phyloP scores from a whole-genome alignment of 352 stramenopile genomes.

The Phytopythium vexans region DNA sequence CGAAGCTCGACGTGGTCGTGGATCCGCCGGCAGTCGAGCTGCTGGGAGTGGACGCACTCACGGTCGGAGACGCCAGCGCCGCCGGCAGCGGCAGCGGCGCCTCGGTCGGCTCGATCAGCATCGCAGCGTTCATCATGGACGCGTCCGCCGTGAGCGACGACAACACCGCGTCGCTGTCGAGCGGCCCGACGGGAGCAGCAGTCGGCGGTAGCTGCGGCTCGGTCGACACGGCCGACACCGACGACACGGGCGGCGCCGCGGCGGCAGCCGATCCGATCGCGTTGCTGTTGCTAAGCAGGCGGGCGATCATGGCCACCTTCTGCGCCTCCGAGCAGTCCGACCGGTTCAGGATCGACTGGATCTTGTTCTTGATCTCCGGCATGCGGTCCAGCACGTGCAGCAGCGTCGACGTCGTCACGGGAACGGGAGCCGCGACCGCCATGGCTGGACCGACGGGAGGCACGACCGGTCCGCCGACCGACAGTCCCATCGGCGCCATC shows the following conservation, averaged over 20 bases:
- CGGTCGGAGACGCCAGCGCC: conserved; percentile 18
- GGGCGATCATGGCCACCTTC: conserved; percentile 86
- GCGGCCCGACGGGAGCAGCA: not conserved
- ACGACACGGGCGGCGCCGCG: not conserved
- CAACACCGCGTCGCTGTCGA: conserved; percentile 17
- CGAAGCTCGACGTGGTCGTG: conserved; percentile 22
- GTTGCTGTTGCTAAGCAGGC: conserved; percentile 83
- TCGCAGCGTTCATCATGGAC: conserved; percentile 25
- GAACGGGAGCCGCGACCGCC: conserved; percentile 33
- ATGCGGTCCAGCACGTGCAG: conserved; percentile 82
- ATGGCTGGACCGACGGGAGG: no score
- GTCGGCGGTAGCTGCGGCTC: conserved; percentile 2
- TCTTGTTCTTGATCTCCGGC: conserved; percentile 90
- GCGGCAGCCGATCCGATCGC: conserved; percentile 56
- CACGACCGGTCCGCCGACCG: no score
- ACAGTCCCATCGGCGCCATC: not conserved
- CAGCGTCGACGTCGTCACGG: conserved; percentile 75
- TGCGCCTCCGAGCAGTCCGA: conserved; percentile 84
- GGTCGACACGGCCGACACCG: not conserved
- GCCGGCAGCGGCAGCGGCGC: conserved; percentile 48
- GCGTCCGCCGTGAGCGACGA: conserved; percentile 23
- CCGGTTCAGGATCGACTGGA: conserved; percentile 83
- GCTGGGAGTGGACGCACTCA: conserved; percentile 9
- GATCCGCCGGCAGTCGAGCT: not conserved
- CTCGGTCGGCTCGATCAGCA: conserved; percentile 41